Evolutionary conservation across 1,284 basidiomycete species (phyloP).

Genomic region (Sanghuangporus baumii): DNA sequence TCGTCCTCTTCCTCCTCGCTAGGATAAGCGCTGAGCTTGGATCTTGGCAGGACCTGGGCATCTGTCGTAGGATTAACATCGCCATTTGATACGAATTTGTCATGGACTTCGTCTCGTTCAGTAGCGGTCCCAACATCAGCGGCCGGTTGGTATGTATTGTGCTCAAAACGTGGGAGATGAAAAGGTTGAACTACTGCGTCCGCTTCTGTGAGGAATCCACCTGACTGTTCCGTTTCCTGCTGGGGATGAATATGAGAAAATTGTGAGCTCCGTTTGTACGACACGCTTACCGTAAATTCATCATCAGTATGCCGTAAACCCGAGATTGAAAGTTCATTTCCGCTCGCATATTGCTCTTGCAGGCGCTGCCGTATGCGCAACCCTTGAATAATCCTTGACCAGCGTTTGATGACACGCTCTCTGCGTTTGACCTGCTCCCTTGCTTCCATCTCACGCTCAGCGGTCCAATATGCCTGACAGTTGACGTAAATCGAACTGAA

Average conservation of each 20-base stretch:
- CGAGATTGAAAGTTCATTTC: slow-evolving; percentile 22
- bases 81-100: neutral
- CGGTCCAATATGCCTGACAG: slow-evolving; percentile 75
- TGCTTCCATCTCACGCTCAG: slow-evolving; percentile 72
- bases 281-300: slow-evolving; percentile 1
- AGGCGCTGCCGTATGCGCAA: slow-evolving; percentile 81
- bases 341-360: slow-evolving; percentile 70
- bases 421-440: slow-evolving; percentile 73
- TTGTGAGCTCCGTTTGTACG: neutral
- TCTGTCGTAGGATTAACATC: too few relatives aligned
- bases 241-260: neutral
- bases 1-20: slow-evolving; percentile 1
- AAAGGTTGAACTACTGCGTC: slow-evolving; percentile 69
- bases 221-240: slow-evolving; percentile 33
- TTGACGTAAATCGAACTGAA: neutral
- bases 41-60: too few relatives aligned
- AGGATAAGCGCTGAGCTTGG: neutral
- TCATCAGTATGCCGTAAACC: slow-evolving; percentile 2
- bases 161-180: slow-evolving; percentile 56
- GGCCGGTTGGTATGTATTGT: slow-evolving; percentile 27
- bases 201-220: slow-evolving; percentile 64
- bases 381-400: slow-evolving; percentile 86
- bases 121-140: neutral
- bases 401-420: slow-evolving; percentile 82
- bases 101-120: slow-evolving; percentile 10